A percentile compares a stretch with the other conserved stretches of the same genome.
These are phyloP conservation scores for Taiozyma sp. DNA, from an alignment of 1,139 yeast species.

Conservation along the genomic window DNA sequence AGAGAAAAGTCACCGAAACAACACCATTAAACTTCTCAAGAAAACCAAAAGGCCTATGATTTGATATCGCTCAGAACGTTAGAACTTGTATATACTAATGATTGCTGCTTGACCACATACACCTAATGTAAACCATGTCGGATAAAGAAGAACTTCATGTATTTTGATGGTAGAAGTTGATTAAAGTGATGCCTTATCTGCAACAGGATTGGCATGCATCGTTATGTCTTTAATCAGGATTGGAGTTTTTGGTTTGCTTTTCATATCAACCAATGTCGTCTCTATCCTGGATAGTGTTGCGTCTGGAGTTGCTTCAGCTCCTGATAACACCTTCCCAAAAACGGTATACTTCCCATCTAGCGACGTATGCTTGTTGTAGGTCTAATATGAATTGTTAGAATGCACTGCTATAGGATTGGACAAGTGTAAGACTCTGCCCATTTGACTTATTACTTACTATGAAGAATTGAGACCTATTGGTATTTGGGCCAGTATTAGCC, in stretches of 20 bases:
- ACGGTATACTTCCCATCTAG: slow-evolving; percentile 56
- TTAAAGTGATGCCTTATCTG: slow-evolving; percentile 1
- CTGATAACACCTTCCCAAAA: slow-evolving; percentile 48
- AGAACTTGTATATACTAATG: background rate
- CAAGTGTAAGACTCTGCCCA: background rate
- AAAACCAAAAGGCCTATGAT: slow-evolving; percentile 31
- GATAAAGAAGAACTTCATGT: background rate
- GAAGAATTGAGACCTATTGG: slow-evolving; percentile 41
- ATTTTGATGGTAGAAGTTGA: background rate
- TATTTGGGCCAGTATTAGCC: slow-evolving; percentile 26
- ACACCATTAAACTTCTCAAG: slow-evolving; percentile 59
- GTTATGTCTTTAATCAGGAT: slow-evolving; percentile 34
- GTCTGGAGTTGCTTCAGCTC: slow-evolving; percentile 31
- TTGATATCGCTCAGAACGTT: background rate
- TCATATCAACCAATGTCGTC: slow-evolving; percentile 31
- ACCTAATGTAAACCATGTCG: background rate
- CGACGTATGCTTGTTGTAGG: slow-evolving; percentile 34
- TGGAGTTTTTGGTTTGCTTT: slow-evolving; percentile 36
- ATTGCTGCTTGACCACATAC: background rate
- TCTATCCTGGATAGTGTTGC: slow-evolving; percentile 36
- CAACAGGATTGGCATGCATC: slow-evolving; percentile 30
- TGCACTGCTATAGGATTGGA: no score
- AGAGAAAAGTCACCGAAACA: slow-evolving; percentile 71
- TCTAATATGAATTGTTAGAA: slow-evolving; percentile 13
- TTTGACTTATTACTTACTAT: slow-evolving; percentile 24